Evolutionary conservation across 2,329 filamentous ascomycete genomes (phyloP), one percentile per base, ranked within the genome.

Genomic region (Pseudogymnoascus sp.): DNA sequence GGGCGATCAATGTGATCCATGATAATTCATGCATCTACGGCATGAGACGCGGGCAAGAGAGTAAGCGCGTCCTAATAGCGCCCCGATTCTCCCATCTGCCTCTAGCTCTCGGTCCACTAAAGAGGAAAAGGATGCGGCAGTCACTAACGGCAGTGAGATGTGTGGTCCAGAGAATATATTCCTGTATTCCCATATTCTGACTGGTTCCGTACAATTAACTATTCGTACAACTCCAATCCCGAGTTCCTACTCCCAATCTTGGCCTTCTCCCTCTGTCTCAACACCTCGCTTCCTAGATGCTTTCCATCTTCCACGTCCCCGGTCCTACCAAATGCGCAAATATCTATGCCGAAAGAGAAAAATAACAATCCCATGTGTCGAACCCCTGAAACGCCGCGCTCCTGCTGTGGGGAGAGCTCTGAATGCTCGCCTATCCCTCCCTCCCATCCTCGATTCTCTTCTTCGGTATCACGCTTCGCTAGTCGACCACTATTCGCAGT

Each of bases 321-420:
- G n/a, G n/a, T 18, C 6, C 50, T 11, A 56, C 36, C 50, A 56
- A 36, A 36, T 56, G 50, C 50, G 28, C 50, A 56, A 56, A 56
- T 36, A 56, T 56, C 50, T 56, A 56, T 34, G 36, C 50, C 28
- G 50, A 21, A 56, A 21, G 28, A 36, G 50, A 36, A 56, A 56
- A 56, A 34, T 56, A 56, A 21, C 50, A 36, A 56, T 56, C 50
- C 50, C 50, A 56, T 53, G 18, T 56, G 50, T 34, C 50, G 16
- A 36, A 56, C 50, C 50, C 50, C 50, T 56, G 50, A 56, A 56
- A 56, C 50, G 50, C 50, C 50, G 28, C 50, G 50, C 28, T 34
- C 16, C 28, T 56, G 2, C 50, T 14, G 50, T 56, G 50, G 50
- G 18, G 50, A 56, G 50, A 56, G 50, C 50, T 28, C 28, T 36